A percentile compares a stretch with the other conserved stretches of the same genome.
These are phyloP conservation scores for Populus hybrid DNA, from an alignment of 441 rosid species.

Conservation along the genomic window DNA sequence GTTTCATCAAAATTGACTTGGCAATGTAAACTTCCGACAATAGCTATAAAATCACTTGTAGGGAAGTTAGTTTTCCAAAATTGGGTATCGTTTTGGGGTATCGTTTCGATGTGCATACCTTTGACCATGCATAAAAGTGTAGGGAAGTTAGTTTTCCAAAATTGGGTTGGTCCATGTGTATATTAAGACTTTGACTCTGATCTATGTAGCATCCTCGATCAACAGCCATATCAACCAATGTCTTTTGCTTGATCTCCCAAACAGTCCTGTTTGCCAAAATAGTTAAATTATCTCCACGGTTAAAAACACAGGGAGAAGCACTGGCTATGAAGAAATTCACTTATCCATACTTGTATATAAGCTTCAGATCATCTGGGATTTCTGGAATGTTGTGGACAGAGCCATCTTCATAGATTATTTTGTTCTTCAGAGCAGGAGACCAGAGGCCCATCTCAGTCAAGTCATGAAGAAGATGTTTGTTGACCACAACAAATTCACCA, in stretches of 20 bases:
- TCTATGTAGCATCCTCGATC: slow-evolving; percentile 90
- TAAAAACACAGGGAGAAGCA: background rate
- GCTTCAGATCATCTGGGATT: slow-evolving; percentile 67
- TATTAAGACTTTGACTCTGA: slow-evolving; percentile 90
- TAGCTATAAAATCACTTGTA: background rate
- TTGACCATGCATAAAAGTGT: slow-evolving; percentile 83
- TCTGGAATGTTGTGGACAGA: slow-evolving; percentile 70
- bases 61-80: too few species aligned
- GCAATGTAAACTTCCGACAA: background rate
- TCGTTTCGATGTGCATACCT: slow-evolving; percentile 38
- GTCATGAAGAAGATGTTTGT: slow-evolving; percentile 93
- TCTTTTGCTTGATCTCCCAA: slow-evolving; percentile 95
- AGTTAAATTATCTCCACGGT: slow-evolving; percentile 1
- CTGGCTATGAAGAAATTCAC: background rate
- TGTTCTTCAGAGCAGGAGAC: slow-evolving; percentile 71
- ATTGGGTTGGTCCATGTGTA: slow-evolving; percentile 89
- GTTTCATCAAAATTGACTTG: background rate
- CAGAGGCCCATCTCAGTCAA: slow-evolving; percentile 83
- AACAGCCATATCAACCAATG: slow-evolving; percentile 85
- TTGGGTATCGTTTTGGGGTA: background rate
- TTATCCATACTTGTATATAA: slow-evolving; percentile 61
- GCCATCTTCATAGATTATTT: slow-evolving; percentile 64
- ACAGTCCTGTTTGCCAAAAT: slow-evolving; percentile 54
- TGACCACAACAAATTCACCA: slow-evolving; percentile 92
- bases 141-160: slow-evolving; percentile 78